Evolutionary conservation across 306 rosid species (phyloP).

Genomic region (Inga oerstediana): DNA sequence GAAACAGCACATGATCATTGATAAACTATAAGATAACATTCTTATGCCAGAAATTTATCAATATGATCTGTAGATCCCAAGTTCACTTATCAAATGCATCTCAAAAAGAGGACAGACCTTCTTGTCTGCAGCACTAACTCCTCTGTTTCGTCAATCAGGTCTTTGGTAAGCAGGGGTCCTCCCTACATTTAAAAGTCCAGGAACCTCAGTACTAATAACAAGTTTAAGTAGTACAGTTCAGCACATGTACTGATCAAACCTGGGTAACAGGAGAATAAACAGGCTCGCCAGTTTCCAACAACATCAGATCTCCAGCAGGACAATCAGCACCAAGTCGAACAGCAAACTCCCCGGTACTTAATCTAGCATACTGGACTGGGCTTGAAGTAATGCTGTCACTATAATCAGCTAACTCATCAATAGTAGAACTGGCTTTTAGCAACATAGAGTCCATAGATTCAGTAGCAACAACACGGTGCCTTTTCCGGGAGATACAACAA

Average conservation of each 20-base stretch:
- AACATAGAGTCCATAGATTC: conserved; percentile 69
- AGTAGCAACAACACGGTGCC: conserved; percentile 63
- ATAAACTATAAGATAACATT: not conserved
- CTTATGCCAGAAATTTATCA: not conserved
- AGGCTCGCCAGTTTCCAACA: conserved; percentile 95
- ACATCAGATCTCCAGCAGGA: conserved; percentile 55
- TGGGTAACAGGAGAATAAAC: conserved; percentile 85
- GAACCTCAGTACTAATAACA: conserved; percentile 39
- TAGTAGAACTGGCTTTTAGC: conserved; percentile 56
- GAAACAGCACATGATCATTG: not conserved
- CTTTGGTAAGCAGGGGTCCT: conserved; percentile 92
- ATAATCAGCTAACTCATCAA: conserved; percentile 38
- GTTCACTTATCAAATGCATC: conserved; percentile 16
- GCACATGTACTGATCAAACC: conserved; percentile 55
- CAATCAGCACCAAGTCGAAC: conserved; percentile 83
- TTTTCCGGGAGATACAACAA: conserved; percentile 90
- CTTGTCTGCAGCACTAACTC: conserved; percentile 97
- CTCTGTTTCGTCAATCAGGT: conserved; percentile 87
- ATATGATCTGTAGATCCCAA: conserved; percentile 7
- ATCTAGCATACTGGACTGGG: conserved; percentile 65
- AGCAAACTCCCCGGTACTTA: conserved; percentile 75
- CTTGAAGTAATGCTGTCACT: conserved; percentile 40
- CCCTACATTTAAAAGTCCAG: conserved; percentile 58
- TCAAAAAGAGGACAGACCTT: conserved; percentile 58
- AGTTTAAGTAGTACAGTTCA: conserved; percentile 18